These are phyloP conservation scores for Echinochloa phyllopogon DNA, from an alignment of 176 grass and related monocot species.

Conservation along the genomic window DNA sequence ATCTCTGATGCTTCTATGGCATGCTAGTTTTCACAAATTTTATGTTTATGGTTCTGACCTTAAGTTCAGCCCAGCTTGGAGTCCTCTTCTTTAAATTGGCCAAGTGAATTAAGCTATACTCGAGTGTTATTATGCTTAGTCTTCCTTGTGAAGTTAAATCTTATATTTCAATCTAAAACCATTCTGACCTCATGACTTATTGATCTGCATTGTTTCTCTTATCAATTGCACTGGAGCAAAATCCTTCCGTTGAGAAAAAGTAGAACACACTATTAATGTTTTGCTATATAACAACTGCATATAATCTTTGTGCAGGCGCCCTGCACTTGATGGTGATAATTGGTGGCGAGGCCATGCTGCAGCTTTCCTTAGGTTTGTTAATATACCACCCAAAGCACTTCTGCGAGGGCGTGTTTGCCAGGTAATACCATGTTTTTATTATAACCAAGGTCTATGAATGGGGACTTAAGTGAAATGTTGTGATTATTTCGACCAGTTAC, in stretches of 20 bases:
- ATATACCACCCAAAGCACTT: conserved; percentile 83
- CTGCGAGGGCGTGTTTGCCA: conserved; percentile 74
- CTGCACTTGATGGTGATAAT: conserved; percentile 97
- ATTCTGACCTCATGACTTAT: conserved; percentile 17
- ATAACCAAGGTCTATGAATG: conserved; percentile 3
- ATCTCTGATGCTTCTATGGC: conserved; percentile 27
- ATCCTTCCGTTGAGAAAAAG: conserved; percentile 15
- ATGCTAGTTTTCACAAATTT: neutral
- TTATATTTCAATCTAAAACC: conserved; percentile 28
- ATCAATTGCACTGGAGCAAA: neutral
- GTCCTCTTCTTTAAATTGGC: conserved; percentile 11
- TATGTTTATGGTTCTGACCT: conserved; percentile 5
- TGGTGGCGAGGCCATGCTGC: conserved; percentile 98
- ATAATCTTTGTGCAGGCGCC: conserved; percentile 60
- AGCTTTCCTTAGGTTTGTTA: conserved; percentile 87
- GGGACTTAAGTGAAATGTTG: neutral
- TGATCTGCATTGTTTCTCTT: conserved; percentile 18
- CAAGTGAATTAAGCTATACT: conserved; percentile 35
- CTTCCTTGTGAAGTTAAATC: conserved; percentile 25
- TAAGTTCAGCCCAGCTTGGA: conserved; percentile 21
- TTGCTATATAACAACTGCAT: conserved; percentile 24
- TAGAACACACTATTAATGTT: conserved; percentile 28
- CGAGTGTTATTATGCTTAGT: conserved; percentile 14
- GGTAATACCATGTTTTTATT: conserved; percentile 51
- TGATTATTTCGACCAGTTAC: conserved; percentile 28